phyloP scores from a whole-genome alignment of 2,329 filamentous ascomycete species.

The Colletotrichum brevisporum region DNA sequence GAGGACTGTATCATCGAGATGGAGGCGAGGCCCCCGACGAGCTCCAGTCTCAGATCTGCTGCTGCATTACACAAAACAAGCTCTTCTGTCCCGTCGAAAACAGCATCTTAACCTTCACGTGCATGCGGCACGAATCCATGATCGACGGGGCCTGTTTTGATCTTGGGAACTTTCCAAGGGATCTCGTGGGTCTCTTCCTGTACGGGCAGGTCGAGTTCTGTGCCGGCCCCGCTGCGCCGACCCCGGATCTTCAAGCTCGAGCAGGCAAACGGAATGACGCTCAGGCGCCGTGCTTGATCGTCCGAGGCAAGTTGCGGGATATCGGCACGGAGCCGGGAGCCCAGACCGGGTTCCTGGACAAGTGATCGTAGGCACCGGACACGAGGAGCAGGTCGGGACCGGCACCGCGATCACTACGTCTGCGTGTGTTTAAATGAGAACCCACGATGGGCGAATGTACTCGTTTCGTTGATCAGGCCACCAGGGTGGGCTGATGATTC shows the following conservation, averaged over 20 bases:
- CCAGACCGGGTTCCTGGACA: not conserved
- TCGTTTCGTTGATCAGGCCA: not conserved
- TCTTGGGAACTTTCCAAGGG: conserved; percentile 41
- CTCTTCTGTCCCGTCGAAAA: conserved; percentile 32
- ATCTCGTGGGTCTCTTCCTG: conserved; percentile 13
- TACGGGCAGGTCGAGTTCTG: too few relatives aligned
- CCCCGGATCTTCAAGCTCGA: not conserved
- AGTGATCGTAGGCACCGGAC: conserved; percentile 44
- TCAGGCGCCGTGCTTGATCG: conserved; percentile 35
- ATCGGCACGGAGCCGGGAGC: conserved; percentile 41
- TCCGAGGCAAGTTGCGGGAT: conserved; percentile 36
- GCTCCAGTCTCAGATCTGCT: conserved; percentile 24
- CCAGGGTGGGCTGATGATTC: not conserved
- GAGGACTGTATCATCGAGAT: not conserved
- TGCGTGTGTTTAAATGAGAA: too few relatives aligned
- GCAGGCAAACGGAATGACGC: conserved; percentile 48
- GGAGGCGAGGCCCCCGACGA: not conserved
- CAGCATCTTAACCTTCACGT: conserved; percentile 1
- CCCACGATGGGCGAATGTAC: too few relatives aligned
- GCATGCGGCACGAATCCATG: conserved; percentile 43
- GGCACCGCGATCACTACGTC: conserved; percentile 17
- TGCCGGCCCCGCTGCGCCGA: too few relatives aligned
- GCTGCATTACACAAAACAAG: conserved; percentile 33
- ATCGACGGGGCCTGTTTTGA: conserved; percentile 32
- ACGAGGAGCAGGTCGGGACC: conserved; percentile 41